Percentiles rank a stretch among this genome's conserved stretches.
phyloP scores from a whole-genome alignment of 352 stramenopile species.

The Phytopythium sindhum region DNA sequence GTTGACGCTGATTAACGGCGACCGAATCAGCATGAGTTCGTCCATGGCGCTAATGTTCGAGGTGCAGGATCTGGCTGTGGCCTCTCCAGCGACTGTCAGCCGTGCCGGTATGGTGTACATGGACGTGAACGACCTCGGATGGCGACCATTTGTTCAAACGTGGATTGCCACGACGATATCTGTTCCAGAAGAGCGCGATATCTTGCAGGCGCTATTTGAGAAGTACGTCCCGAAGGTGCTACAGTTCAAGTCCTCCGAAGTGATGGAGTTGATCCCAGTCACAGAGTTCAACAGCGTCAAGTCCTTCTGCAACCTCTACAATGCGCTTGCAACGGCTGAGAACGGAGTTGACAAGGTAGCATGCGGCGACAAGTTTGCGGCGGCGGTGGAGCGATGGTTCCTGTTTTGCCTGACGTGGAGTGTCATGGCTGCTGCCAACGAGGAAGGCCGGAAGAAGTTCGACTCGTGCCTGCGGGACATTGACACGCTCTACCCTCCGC shows the following conservation, averaged over 20 bases:
- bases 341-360: constrained; percentile 65
- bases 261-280: constrained; percentile 73
- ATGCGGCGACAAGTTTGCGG: constrained; percentile 66
- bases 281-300: constrained; percentile 80
- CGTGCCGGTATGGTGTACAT: constrained; percentile 95
- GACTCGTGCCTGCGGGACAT: constrained; percentile 90
- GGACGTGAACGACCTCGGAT: constrained; percentile 81
- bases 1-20: constrained; percentile 82
- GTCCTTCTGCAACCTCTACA: constrained; percentile 87
- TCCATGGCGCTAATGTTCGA: constrained; percentile 93
- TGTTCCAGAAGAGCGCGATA: constrained; percentile 59
- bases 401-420: constrained; percentile 86
- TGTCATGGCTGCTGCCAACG: constrained; percentile 82
- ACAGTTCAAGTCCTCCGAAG: constrained; percentile 57
- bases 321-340: constrained; percentile 57
- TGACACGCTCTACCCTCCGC: constrained; percentile 89
- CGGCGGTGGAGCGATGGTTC: constrained; percentile 81
- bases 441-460: constrained; percentile 81
- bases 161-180: constrained; percentile 68
- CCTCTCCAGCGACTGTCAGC: constrained; percentile 92
- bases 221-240: constrained; percentile 82
- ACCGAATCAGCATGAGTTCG: constrained; percentile 82
- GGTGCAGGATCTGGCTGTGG: constrained; percentile 92
- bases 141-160: constrained; percentile 72
- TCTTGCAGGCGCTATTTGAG: constrained; percentile 67